Base-by-base conservation (phyloP, 768 basidiomycete species). In the Boletus tylopilopsis region DNA sequence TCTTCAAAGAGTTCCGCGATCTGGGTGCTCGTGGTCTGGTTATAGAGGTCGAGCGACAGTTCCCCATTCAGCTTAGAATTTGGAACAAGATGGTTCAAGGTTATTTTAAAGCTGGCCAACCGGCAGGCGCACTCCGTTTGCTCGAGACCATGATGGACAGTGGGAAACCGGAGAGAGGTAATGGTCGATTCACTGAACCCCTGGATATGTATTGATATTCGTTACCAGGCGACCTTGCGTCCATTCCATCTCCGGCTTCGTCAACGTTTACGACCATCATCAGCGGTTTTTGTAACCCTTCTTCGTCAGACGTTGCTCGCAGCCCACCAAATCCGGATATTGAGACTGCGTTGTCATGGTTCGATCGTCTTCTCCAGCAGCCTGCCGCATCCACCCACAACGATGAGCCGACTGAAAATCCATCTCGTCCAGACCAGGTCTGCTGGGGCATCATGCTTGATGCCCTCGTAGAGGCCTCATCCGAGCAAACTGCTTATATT, bases 41-140 rank as follows among this genome's bases (percentile, higher is more conserved):
- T 15, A 43, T 45, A 5, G 45, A 46, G 37, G 60, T 64, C 47
- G 66, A 51, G 10, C 43, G 53, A 22, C 39, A 49, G 41, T 50
- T 45, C 25, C 62, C 66, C 25, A 67, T 69, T 19, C 74, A 77
- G 43, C 68, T 85, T 38, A 62, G 71, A 33, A 70, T 84, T 2
- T 92, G 81, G 81, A 87, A 89, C 56, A 72, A 77, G 58, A 90
- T 91, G 84, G 81, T 94, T 30, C 75, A 81, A 41, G 76, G 82
- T 0, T 85, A 88, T 65, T 85, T 94, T 73, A 75, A 72, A 33
- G 76, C 72, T 33, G 82, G 82, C 1, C 68, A 81, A 43, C 76
- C 85, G 0, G 80, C 79, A 19, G 78, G 76, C 38, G 91, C 83
- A 9, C 59, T 92, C 10, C 79, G 66, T 21, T 65, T 93, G 3